These are phyloP conservation scores for Debaryomyces nepalensis DNA, from an alignment of 1,139 yeast species.

Conservation along the genomic window DNA sequence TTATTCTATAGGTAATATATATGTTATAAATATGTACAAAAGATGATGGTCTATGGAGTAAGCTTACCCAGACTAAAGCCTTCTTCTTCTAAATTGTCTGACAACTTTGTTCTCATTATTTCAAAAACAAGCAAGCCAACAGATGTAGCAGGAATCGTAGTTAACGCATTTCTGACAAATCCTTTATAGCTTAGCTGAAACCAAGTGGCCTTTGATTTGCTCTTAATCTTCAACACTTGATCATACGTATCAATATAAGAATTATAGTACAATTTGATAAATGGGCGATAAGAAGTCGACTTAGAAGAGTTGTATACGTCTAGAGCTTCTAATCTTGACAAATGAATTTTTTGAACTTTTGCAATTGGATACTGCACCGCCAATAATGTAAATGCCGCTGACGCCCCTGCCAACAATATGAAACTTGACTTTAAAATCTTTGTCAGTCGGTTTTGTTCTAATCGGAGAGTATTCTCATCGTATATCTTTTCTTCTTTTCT, in stretches of 20 bases:
- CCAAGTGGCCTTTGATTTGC: slow-evolving; percentile 61
- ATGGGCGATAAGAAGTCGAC: slow-evolving; percentile 32
- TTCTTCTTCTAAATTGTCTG: slow-evolving; percentile 35
- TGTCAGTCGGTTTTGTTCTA: slow-evolving; percentile 49
- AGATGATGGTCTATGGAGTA: not conserved
- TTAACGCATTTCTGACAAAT: slow-evolving; percentile 68
- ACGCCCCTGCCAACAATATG: slow-evolving; percentile 83
- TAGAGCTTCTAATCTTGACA: slow-evolving; percentile 76
- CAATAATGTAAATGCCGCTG: slow-evolving; percentile 79
- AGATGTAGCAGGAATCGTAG: slow-evolving; percentile 86
- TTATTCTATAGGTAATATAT: slow-evolving; percentile 7
- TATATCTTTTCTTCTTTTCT: slow-evolving; percentile 29
- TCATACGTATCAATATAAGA: slow-evolving; percentile 75
- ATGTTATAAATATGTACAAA: slow-evolving; percentile 13
- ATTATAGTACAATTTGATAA: slow-evolving; percentile 59
- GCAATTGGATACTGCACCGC: slow-evolving; percentile 82
- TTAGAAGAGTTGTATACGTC: slow-evolving; percentile 64
- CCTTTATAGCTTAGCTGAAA: slow-evolving; percentile 77
- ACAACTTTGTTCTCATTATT: slow-evolving; percentile 63
- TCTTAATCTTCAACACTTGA: slow-evolving; percentile 59
- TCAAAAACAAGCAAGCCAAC: slow-evolving; percentile 85
- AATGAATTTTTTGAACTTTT: slow-evolving; percentile 79
- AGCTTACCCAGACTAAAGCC: slow-evolving; percentile 13
- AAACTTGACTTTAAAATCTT: slow-evolving; percentile 68
- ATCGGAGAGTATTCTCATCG: slow-evolving; percentile 33